Base-by-base conservation (phyloP, 1,284 basidiomycete genomes). In the Irpex sp. region DNA sequence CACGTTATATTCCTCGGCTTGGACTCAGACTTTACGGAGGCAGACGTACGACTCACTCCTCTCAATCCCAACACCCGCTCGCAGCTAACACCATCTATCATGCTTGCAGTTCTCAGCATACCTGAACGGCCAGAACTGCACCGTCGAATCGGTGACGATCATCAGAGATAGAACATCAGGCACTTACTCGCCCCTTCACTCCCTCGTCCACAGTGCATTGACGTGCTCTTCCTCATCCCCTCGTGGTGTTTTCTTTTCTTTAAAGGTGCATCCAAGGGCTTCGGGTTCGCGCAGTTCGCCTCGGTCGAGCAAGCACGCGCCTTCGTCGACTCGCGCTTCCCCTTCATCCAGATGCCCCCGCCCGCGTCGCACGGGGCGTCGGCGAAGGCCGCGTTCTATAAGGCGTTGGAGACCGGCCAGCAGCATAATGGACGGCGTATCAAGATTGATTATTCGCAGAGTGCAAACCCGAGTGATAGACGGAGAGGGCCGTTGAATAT, bases 1-100 rank as follows among this genome's bases (percentile, higher is more conserved):
- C 92, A 97, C 78, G 89, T 97, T 71, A 96, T 96, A 71, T 95
- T 96, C 75, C 85, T 96, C 61, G 94, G 94, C 58, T 78, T 97
- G 62, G 94, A 97, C 75, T 85, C 88, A 60, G 92, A 94, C 74
- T 92, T 96, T 72, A 91, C 89, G 51, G 94, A 96, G 80, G 87
- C 88, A 69, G 93, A 95, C 81, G 94, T 96, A 75, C 78, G 89
- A 85, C 71, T 44, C 8, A 51, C 21, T 73, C 74, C 70, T 74
- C 73, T 4, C 4, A 26, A 69, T 74, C 76, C 5, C 31, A 48
- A 55, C 5, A 70, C 66, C 69, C 74, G 67, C 60, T 68, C 68
- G 63, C 62, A 17, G 21, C 13, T 21, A 36, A 13, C 19, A 9
- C 13, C 19, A 4, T 62, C 60, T 68, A 65, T 69, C 67, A 65